Evolutionary conservation across 345 rosid species (phyloP).

Genomic region (Lumnitzera racemosa): DNA sequence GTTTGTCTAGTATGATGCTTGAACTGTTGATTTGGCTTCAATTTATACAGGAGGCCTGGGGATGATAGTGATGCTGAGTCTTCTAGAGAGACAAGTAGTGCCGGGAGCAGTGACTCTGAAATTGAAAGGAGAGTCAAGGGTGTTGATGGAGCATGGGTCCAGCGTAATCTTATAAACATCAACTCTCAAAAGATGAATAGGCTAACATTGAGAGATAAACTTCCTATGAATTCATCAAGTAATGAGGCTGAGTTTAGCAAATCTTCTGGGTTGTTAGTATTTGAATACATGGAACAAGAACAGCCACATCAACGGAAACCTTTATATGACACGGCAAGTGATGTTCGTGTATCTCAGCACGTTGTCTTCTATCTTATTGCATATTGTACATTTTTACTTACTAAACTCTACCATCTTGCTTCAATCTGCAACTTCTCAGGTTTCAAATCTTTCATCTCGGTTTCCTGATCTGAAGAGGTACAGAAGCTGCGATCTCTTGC

Average conservation of each 20-base stretch:
- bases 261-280: conserved; percentile 28
- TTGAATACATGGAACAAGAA: conserved; percentile 49
- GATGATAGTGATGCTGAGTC: conserved; percentile 36
- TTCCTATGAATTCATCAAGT: conserved; percentile 24
- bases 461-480: conserved; percentile 56
- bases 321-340: conserved; percentile 49
- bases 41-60: conserved; percentile 17
- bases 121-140: conserved; percentile 20
- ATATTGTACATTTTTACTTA: not conserved
- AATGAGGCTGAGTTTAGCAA: conserved; percentile 25
- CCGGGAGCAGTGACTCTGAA: conserved; percentile 23
- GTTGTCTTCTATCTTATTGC: not conserved
- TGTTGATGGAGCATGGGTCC: conserved; percentile 20
- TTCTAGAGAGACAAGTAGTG: conserved; percentile 32
- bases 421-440: conserved; percentile 21
- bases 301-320: conserved; percentile 51
- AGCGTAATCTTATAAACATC: conserved; percentile 15
- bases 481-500: conserved; percentile 69
- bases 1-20: not conserved
- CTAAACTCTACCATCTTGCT: conserved; percentile 8
- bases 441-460: conserved; percentile 39
- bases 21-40: not conserved
- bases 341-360: not conserved
- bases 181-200: conserved; percentile 27
- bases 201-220: conserved; percentile 22